Evolutionary conservation across 2,329 filamentous ascomycete species (phyloP).

Genomic region (Beauveria pseudobassiana): DNA sequence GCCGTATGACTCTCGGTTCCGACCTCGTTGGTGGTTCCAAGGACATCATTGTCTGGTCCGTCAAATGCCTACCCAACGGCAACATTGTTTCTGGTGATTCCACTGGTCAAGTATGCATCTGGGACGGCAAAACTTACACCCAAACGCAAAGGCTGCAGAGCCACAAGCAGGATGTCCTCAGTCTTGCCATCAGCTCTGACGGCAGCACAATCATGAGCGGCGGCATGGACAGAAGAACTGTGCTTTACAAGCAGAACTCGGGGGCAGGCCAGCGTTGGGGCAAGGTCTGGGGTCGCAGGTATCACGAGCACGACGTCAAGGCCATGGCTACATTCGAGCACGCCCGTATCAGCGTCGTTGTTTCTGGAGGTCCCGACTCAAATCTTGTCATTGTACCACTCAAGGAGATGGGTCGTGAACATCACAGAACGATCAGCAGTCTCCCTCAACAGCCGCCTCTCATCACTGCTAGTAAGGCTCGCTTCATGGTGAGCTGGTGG

Average conservation of each 20-base stretch:
- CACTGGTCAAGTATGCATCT: conserved; percentile 86
- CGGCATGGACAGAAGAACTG: conserved; percentile 83
- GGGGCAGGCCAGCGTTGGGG: conserved; percentile 64
- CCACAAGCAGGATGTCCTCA: conserved; percentile 85
- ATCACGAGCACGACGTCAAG: conserved; percentile 93
- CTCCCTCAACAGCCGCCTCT: conserved; percentile 74
- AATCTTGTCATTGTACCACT: conserved; percentile 76
- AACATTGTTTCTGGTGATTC: conserved; percentile 94
- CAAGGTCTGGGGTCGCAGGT: conserved; percentile 76
- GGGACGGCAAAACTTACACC: conserved; percentile 88
- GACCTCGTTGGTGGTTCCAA: conserved; percentile 70
- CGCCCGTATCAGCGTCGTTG: conserved; percentile 72
- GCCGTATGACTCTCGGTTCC: conserved; percentile 79
- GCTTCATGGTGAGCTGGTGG: conserved; percentile 88
- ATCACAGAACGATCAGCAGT: conserved; percentile 74
- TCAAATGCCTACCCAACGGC: conserved; percentile 79
- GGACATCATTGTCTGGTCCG: conserved; percentile 86
- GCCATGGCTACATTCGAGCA: conserved; percentile 86
- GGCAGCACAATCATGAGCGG: conserved; percentile 80
- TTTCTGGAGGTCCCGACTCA: conserved; percentile 88
- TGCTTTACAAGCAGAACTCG: conserved; percentile 65
- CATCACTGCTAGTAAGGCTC: conserved; percentile 61
- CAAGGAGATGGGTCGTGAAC: conserved; percentile 64
- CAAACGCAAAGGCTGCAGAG: conserved; percentile 77
- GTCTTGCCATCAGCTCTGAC: conserved; percentile 73